These are phyloP conservation scores for Lineolata rhizophorae DNA, from an alignment of 495 filamentous ascomycete species.

Conservation along the genomic window DNA sequence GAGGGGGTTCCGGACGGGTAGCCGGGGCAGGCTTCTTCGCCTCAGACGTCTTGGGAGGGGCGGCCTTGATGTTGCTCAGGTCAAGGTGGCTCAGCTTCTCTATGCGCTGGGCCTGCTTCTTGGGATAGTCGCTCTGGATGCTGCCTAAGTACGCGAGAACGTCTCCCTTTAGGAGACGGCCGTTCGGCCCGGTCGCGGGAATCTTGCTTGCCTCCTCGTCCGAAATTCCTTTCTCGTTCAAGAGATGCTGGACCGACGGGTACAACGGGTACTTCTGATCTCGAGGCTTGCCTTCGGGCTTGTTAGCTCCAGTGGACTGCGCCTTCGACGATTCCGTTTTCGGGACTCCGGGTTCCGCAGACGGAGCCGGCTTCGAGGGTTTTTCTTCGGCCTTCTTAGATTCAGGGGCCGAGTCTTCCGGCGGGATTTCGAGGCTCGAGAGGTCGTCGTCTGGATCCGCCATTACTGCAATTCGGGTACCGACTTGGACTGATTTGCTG, in stretches of 20 bases:
- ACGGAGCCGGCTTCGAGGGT: background rate
- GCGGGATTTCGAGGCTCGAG: constrained; percentile 40
- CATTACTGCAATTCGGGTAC: constrained; percentile 49
- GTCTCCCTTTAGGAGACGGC: constrained; percentile 84
- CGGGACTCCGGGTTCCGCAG: background rate
- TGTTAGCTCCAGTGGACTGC: background rate
- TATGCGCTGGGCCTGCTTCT: constrained; percentile 44
- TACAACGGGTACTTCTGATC: constrained; percentile 49
- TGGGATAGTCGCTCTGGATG: constrained; percentile 45
- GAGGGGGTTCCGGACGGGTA: too few species aligned
- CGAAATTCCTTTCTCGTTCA: constrained; percentile 54
- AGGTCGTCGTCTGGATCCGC: constrained; percentile 60
- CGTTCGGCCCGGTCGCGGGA: constrained; percentile 67
- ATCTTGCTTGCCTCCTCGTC: constrained; percentile 56
- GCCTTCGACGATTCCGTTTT: background rate
- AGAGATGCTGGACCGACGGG: constrained; percentile 63
- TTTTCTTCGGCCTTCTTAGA: background rate
- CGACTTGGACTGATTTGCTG: constrained; percentile 47
- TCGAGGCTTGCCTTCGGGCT: background rate
- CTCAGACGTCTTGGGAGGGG: constrained; percentile 18
- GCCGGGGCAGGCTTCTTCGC: constrained; percentile 20
- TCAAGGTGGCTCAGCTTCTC: constrained; percentile 63
- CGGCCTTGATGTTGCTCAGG: constrained; percentile 82
- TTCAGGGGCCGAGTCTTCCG: constrained; percentile 23
- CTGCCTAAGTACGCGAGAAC: constrained; percentile 74